These are phyloP conservation scores for Cucumis variabilis DNA, from an alignment of 331 rosid genomes.

Conservation along the genomic window DNA sequence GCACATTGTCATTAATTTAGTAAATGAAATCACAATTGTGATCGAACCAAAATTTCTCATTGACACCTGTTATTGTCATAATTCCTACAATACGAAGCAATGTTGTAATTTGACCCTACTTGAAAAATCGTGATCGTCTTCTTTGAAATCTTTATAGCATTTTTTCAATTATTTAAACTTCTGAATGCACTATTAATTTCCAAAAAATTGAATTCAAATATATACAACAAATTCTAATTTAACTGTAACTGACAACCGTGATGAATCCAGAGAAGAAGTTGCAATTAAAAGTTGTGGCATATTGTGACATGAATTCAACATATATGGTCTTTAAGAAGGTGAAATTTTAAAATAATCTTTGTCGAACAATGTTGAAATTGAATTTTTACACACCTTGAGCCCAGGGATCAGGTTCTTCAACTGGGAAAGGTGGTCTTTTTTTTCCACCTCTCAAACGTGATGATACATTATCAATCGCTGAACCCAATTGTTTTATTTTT, in stretches of 20 bases:
- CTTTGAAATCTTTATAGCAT: too few relatives aligned
- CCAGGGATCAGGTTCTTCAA: constrained; percentile 79
- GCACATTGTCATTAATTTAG: too few relatives aligned
- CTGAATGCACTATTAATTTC: too few relatives aligned
- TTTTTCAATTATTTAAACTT: too few relatives aligned
- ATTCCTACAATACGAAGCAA: too few relatives aligned
- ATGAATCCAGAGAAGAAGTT: neutral
- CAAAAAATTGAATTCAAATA: too few relatives aligned
- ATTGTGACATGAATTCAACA: neutral
- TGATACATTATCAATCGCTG: constrained; percentile 95
- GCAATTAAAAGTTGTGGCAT: neutral
- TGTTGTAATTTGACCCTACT: too few relatives aligned
- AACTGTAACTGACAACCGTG: neutral
- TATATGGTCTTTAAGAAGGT: constrained; percentile 14
- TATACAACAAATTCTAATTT: neutral
- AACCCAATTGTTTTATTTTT: constrained; percentile 86
- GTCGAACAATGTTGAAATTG: neutral
- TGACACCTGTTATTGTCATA: too few relatives aligned
- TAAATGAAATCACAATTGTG: too few relatives aligned
- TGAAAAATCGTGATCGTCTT: too few relatives aligned
- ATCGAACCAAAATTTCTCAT: too few relatives aligned
- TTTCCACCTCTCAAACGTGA: constrained; percentile 95
- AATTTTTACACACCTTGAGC: constrained; percentile 67
- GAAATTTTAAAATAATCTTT: neutral
- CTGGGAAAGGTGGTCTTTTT: constrained; percentile 51